Evolutionary conservation across 768 basidiomycete species (phyloP).

Genomic region (Pulveroboletus sp.): DNA sequence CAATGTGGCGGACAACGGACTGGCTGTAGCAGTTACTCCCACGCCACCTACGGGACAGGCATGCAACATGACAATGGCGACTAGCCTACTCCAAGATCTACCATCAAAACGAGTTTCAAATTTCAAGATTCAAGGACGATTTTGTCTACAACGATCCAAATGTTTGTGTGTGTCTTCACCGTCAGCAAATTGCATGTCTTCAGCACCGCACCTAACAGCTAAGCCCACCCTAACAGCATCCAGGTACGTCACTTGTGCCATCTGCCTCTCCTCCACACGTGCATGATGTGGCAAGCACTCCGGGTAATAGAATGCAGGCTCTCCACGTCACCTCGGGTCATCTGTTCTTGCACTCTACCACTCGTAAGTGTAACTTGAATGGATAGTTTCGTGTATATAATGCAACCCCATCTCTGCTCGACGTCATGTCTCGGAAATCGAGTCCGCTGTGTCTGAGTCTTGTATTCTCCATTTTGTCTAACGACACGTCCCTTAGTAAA

Average conservation of each 20-base stretch:
- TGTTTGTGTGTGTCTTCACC: not conserved
- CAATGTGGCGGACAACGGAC: conserved; percentile 14
- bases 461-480: conserved; percentile 5
- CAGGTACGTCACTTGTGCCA: not conserved
- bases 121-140: not conserved
- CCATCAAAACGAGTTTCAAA: conserved; percentile 6
- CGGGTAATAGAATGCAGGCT: not conserved
- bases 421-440: not conserved
- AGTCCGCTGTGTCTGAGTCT: too few relatives aligned
- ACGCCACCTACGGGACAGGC: conserved; percentile 24
- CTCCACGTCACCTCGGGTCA: not conserved
- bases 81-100: not conserved
- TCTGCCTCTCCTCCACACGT: conserved; percentile 7
- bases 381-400: not conserved
- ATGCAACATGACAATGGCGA: not conserved
- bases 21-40: conserved; percentile 10
- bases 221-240: conserved; percentile 5
- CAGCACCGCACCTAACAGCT: conserved; percentile 6
- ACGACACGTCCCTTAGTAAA: conserved; percentile 9
- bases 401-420: not conserved
- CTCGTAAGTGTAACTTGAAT: conserved; percentile 1
- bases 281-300: not conserved
- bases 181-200: not conserved
- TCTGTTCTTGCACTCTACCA: conserved; percentile 9
- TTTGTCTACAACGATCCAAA: too few relatives aligned